Evolutionary conservation across 2,329 filamentous ascomycete species (phyloP).

Genomic region (Dryadomyces quercivorus): DNA sequence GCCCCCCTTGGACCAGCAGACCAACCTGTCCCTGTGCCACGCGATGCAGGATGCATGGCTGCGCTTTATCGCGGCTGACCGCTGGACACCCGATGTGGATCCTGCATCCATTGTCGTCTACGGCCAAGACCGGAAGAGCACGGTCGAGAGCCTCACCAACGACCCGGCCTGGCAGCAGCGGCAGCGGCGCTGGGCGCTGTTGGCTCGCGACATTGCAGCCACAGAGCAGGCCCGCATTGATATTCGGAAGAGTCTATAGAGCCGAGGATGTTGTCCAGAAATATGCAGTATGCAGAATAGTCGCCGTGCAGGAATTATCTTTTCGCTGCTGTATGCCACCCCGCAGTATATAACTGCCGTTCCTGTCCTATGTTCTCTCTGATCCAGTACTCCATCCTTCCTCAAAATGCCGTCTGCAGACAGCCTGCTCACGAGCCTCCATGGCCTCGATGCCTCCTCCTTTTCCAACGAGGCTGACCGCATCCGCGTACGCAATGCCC

Average conservation of each 20-base stretch:
- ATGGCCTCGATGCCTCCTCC: not conserved
- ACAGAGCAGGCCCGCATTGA: too few relatives aligned
- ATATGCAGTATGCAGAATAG: too few relatives aligned
- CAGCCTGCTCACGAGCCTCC: not conserved
- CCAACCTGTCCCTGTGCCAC: not conserved
- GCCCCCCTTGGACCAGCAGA: not conserved
- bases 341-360: too few relatives aligned
- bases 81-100: not conserved
- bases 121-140: not conserved
- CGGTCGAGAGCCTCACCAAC: not conserved
- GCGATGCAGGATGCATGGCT: not conserved
- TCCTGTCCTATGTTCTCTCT: too few relatives aligned
- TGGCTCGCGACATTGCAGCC: too few relatives aligned
- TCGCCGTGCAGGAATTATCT: too few relatives aligned
- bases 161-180: not conserved
- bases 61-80: not conserved
- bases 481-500: not conserved
- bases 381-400: too few relatives aligned
- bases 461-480: not conserved
- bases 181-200: too few relatives aligned
- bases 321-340: too few relatives aligned
- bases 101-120: not conserved
- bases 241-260: too few relatives aligned
- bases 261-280: too few relatives aligned
- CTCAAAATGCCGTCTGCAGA: conserved; percentile 7